These are phyloP conservation scores for Coemansia furcata DNA, from an alignment of 192 early-diverging fungal genomes.

Conservation along the genomic window DNA sequence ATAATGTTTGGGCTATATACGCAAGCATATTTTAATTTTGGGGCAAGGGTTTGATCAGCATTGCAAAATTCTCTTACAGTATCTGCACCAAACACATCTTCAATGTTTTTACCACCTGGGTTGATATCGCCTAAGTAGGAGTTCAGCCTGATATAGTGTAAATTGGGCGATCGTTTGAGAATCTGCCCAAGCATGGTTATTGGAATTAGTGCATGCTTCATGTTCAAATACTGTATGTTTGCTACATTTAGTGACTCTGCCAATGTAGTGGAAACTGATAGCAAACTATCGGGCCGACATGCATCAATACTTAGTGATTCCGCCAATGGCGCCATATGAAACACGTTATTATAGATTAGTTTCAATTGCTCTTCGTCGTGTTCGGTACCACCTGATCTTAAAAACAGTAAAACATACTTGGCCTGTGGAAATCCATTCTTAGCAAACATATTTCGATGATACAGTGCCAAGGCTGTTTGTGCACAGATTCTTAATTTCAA, in stretches of 20 bases:
- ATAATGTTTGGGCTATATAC: background rate
- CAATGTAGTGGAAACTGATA: background rate
- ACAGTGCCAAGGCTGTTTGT: background rate
- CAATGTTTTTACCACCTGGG: background rate
- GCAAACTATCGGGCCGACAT: background rate
- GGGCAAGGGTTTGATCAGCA: background rate
- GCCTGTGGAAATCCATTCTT: background rate
- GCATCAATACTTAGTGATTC: background rate
- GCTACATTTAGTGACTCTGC: background rate
- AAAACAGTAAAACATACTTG: too few relatives aligned
- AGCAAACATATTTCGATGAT: background rate
- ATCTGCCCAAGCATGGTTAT: background rate
- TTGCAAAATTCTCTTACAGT: background rate
- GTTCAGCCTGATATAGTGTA: background rate
- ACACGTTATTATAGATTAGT: background rate
- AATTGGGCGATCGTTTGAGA: background rate
- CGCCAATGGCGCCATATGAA: background rate
- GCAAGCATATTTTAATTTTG: background rate
- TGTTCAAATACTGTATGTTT: background rate
- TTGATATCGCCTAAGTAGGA: background rate
- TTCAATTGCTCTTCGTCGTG: background rate
- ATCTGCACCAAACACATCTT: background rate
- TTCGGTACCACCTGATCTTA: background rate
- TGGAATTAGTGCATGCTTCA: background rate
- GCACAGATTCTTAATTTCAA: background rate